These are phyloP conservation scores for Talaromyces sp. DNA, from an alignment of 2,329 filamentous ascomycete species.

Conservation along the genomic window DNA sequence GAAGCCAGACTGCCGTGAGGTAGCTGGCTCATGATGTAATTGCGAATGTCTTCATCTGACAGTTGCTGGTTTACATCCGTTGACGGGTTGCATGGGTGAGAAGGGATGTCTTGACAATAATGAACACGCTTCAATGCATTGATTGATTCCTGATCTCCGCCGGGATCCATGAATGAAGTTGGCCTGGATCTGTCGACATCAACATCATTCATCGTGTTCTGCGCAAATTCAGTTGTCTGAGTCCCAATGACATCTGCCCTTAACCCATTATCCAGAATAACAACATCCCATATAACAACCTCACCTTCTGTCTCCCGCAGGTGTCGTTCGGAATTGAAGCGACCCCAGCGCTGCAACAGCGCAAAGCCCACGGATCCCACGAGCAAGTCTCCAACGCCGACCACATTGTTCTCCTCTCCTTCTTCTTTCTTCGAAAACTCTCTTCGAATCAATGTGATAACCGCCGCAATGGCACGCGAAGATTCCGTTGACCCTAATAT, in stretches of 20 bases:
- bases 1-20: conserved; percentile 40
- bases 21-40: conserved; percentile 45
- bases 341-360: conserved; percentile 44
- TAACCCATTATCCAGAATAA: conserved; percentile 44
- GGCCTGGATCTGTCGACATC: conserved; percentile 46
- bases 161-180: conserved; percentile 47
- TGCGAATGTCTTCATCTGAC: conserved; percentile 42
- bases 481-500: conserved; percentile 47
- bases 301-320: conserved; percentile 39
- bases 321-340: conserved; percentile 39
- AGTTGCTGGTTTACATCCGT: conserved; percentile 34
- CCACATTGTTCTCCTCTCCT: conserved; percentile 28
- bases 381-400: conserved; percentile 41
- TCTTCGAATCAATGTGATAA: conserved; percentile 43
- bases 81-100: conserved; percentile 27
- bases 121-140: conserved; percentile 35
- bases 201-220: conserved; percentile 41
- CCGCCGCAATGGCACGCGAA: conserved; percentile 45
- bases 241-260: conserved; percentile 45
- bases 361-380: conserved; percentile 43
- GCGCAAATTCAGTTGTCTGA: conserved; percentile 29
- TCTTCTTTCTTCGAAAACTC: conserved; percentile 38
- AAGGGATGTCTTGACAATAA: conserved; percentile 21
- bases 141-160: conserved; percentile 33
- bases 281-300: conserved; percentile 45